Conservation (phyloP, 176 grass and related monocot species). For the Musa acuminata region DNA sequence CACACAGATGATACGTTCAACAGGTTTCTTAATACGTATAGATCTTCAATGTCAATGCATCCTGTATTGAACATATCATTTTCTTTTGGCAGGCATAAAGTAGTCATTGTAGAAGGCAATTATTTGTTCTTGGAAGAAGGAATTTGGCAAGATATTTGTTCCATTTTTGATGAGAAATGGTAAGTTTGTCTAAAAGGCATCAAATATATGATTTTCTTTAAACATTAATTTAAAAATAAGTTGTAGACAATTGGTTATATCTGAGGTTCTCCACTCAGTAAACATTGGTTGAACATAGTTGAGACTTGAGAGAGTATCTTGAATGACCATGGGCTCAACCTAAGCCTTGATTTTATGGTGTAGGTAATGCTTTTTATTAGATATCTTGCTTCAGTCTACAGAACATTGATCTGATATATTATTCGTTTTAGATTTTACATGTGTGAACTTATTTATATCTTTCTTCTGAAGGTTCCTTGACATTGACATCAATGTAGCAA, state of each 20-base stretch:
- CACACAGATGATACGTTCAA: neutral
- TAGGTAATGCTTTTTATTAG: neutral
- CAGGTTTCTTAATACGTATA: neutral
- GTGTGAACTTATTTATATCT: neutral
- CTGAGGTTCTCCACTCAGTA: too few relatives aligned
- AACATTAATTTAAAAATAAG: neutral
- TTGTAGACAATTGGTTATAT: neutral
- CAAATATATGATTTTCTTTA: neutral
- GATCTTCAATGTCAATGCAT: neutral
- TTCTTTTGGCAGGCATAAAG: constrained; percentile 50
- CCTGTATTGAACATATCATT: neutral
- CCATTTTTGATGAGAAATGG: constrained; percentile 87
- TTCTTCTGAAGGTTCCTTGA: constrained; percentile 61
- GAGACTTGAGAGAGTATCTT: neutral
- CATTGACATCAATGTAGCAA: constrained; percentile 69
- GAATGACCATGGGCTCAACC: neutral
- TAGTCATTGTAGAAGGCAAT: constrained; percentile 86
- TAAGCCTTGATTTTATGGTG: neutral
- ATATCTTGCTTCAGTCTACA: neutral
- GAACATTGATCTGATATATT: neutral
- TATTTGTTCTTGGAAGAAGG: constrained; percentile 77
- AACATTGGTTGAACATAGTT: too few relatives aligned
- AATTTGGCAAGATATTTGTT: constrained; percentile 58
- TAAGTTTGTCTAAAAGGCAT: constrained; percentile 23
- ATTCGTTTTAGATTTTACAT: neutral